Evolutionary conservation across 176 grass and related monocot genomes (phyloP).

Genomic region (Aegilops speltoides): DNA sequence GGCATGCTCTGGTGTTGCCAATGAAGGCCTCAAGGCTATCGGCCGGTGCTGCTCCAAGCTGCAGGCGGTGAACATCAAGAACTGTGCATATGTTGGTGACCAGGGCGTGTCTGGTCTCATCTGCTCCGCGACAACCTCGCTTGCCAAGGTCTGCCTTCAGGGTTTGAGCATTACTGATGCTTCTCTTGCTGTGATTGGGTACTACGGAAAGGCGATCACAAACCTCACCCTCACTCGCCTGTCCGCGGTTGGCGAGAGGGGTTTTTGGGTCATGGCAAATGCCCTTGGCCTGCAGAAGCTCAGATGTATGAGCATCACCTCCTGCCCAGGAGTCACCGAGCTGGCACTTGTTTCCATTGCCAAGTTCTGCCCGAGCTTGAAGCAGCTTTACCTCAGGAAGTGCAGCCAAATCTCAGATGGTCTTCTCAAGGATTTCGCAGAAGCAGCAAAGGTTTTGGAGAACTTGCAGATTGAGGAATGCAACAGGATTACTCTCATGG

Average conservation of each 20-base stretch:
- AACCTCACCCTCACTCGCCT: conserved; percentile 67
- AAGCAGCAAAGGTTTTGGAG: conserved; percentile 60
- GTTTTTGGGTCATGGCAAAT: conserved; percentile 99
- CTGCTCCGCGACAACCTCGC: conserved; percentile 47
- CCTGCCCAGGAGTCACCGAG: conserved; percentile 75
- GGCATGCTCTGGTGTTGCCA: conserved; percentile 56
- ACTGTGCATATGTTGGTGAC: conserved; percentile 61
- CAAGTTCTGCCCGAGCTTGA: conserved; percentile 78
- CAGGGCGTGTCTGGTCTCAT: conserved; percentile 75
- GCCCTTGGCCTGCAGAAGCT: conserved; percentile 84
- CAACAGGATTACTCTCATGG: conserved; percentile 64
- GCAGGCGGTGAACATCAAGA: conserved; percentile 73
- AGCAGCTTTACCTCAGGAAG: conserved; percentile 65
- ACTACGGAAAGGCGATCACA: conserved; percentile 68
- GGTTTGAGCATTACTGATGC: conserved; percentile 76
- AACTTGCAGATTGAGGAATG: conserved; percentile 77
- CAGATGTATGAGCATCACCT: conserved; percentile 52
- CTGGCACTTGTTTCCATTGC: conserved; percentile 63
- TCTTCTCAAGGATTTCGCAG: conserved; percentile 60
- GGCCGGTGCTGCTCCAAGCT: conserved; percentile 66
- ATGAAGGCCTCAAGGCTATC: conserved; percentile 62
- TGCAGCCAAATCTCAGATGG: conserved; percentile 70
- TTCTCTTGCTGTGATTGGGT: conserved; percentile 77
- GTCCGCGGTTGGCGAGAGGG: conserved; percentile 65
- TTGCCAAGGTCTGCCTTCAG: conserved; percentile 72